Base-by-base conservation (phyloP, 202 grass and related monocot species). In the Panicum virgatum region DNA sequence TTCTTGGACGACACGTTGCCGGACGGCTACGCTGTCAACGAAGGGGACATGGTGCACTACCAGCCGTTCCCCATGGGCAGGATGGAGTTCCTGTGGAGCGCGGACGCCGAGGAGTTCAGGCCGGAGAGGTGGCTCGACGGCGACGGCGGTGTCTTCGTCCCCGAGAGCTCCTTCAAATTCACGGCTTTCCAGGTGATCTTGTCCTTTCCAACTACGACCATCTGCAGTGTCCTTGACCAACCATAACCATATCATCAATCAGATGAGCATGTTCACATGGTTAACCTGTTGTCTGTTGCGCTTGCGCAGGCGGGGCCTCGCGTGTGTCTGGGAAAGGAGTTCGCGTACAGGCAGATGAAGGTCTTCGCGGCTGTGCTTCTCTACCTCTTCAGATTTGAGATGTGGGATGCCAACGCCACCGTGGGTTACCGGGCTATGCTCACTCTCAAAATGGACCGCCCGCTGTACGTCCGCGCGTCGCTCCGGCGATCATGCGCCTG, bases 21-120 rank as follows among this genome's bases (percentile, higher is more conserved):
- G 19, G 84, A 92, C 64, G 92, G 92, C 18, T 73, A 88, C 68
- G 79, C 83, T 1, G 20, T 95, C 3, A 86, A 48, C 32, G 86
- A 92, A 88, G 92, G 89, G 6, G 92, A 95, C 81, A 83, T 88
- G 84, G 87, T 95, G 75, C 42, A 78, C 76, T 95, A 92, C 69
- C 87, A 92, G 62, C 92, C 92, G 26, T 94, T 80, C 73, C 73
- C 90, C 27, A 92, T 95, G 90, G 93, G 90, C 23, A 88, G 93
- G 78, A 92, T 95, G 93, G 45, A 86, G 80, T 95, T 86, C 72
- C 77, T 95, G 62, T 95, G 93, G 93, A 87, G 93, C 4, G 79
- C 85, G 8, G 87, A 95, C 64, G 92, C 92, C 14, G 92, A 84
- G 52, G 85, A 90, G 56, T 94, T 94, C 62, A 58, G 75, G 73